These are phyloP conservation scores for Hondaea fermentalgiana DNA, from an alignment of 108 stramenopile species.

Conservation along the genomic window DNA sequence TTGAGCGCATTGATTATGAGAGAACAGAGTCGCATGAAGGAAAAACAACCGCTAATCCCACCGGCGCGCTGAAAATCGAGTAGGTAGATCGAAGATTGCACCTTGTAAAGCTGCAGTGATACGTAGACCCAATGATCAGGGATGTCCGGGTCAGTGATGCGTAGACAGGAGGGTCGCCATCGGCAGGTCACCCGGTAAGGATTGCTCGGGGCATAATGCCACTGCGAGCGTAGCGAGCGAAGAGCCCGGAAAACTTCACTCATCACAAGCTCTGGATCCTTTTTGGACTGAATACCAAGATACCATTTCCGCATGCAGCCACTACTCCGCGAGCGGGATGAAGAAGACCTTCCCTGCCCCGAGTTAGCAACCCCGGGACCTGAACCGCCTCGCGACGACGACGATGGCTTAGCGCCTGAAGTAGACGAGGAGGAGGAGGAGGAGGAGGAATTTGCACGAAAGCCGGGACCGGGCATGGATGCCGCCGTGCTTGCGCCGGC, in stretches of 20 bases:
- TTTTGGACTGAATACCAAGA: slow-evolving; percentile 95
- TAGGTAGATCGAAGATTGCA: slow-evolving; percentile 93
- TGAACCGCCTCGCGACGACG: too few species aligned
- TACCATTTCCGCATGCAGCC: slow-evolving; percentile 83
- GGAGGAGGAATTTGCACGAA: background rate
- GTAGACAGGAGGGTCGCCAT: slow-evolving; percentile 50
- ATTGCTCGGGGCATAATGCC: slow-evolving; percentile 66
- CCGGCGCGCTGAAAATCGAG: slow-evolving; percentile 93
- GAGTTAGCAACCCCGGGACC: too few species aligned
- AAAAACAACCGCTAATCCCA: slow-evolving; percentile 77
- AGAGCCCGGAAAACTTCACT: slow-evolving; percentile 97
- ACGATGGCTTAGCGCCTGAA: too few species aligned
- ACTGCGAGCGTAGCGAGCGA: slow-evolving; percentile 82
- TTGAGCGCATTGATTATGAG: slow-evolving; percentile 96
- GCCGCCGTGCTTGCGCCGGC: background rate
- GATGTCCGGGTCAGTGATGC: slow-evolving; percentile 4
- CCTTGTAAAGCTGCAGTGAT: slow-evolving; percentile 90
- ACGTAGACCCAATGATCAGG: slow-evolving; percentile 65
- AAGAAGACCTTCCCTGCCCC: background rate
- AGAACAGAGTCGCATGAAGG: slow-evolving; percentile 94
- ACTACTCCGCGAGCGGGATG: background rate
- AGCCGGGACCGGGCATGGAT: slow-evolving; percentile 40
- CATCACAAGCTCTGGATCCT: slow-evolving; percentile 99
- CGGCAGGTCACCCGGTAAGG: slow-evolving; percentile 87
- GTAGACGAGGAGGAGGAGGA: background rate